Conservation (phyloP, 257 asterid genomes). For the Perilla frutescens region DNA sequence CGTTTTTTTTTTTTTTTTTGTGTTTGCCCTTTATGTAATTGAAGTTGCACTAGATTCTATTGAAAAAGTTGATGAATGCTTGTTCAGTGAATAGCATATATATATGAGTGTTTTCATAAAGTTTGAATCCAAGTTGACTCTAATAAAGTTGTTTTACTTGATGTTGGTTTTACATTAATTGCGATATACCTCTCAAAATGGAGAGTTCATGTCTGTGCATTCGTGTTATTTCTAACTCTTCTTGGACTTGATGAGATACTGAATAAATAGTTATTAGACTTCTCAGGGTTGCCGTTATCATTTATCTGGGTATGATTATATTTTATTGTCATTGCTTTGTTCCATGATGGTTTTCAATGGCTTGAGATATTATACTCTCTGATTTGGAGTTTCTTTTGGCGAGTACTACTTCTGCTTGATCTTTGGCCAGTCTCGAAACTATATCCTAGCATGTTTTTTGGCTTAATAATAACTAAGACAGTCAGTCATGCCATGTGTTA, state of each 20-base stretch:
- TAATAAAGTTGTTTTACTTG: neutral
- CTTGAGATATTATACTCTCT: neutral
- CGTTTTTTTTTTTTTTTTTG: neutral
- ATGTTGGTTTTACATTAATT: neutral
- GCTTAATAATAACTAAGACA: neutral
- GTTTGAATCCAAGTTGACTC: neutral
- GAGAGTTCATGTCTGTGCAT: neutral
- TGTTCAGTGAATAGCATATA: neutral
- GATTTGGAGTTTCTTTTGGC: neutral
- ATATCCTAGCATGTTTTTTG: neutral
- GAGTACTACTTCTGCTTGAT: neutral
- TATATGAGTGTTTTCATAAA: neutral
- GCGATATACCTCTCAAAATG: neutral
- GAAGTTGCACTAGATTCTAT: neutral
- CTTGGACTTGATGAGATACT: neutral
- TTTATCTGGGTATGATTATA: neutral
- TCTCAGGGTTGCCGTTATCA: neutral
- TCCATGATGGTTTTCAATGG: neutral
- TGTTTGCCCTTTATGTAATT: neutral
- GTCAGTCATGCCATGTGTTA: neutral
- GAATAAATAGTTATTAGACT: neutral
- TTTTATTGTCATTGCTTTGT: neutral
- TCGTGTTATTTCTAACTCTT: neutral
- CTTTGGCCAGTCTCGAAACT: neutral
- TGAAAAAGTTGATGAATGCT: neutral